Conservation (phyloP, 1,284 basidiomycete genomes). For the Leccinum cinnamomeum region DNA sequence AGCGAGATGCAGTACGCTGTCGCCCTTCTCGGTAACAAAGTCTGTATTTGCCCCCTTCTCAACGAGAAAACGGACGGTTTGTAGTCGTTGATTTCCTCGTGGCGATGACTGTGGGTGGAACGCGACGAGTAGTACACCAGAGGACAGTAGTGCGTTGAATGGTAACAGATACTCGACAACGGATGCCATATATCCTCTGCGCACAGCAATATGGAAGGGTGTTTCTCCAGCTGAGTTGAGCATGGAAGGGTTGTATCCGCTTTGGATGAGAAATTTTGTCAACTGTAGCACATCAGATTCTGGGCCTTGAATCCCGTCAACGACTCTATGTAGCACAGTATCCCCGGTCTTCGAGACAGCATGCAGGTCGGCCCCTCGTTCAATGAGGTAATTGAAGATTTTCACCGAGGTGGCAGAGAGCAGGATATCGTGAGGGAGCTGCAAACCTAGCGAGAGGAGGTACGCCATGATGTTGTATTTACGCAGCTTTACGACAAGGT, state of each 20-base stretch:
- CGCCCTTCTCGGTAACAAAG: conserved; percentile 1
- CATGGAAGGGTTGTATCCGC: conserved; percentile 2
- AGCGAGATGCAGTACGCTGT: conserved; percentile 2
- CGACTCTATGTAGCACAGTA: neutral
- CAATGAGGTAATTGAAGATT: neutral
- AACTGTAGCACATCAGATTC: neutral
- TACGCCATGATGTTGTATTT: neutral
- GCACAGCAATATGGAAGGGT: conserved; percentile 1
- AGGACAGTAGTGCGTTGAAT: neutral
- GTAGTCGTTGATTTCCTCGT: neutral
- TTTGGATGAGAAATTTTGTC: neutral
- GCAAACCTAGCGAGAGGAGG: neutral
- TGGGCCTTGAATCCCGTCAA: neutral
- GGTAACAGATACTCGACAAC: conserved; percentile 3
- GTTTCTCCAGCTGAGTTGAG: conserved; percentile 3
- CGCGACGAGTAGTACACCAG: conserved; percentile 6
- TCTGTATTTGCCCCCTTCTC: neutral
- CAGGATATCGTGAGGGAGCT: neutral
- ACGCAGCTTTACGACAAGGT: neutral
- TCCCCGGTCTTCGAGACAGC: neutral
- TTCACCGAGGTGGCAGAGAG: neutral
- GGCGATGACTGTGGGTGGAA: neutral
- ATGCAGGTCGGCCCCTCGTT: neutral
- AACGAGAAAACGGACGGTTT: conserved; percentile 1
- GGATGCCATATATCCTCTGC: neutral